Percentiles rank a stretch among this genome's conserved stretches.
phyloP scores from a whole-genome alignment of 768 basidiomycete species.

The Boletus coccyginus region DNA sequence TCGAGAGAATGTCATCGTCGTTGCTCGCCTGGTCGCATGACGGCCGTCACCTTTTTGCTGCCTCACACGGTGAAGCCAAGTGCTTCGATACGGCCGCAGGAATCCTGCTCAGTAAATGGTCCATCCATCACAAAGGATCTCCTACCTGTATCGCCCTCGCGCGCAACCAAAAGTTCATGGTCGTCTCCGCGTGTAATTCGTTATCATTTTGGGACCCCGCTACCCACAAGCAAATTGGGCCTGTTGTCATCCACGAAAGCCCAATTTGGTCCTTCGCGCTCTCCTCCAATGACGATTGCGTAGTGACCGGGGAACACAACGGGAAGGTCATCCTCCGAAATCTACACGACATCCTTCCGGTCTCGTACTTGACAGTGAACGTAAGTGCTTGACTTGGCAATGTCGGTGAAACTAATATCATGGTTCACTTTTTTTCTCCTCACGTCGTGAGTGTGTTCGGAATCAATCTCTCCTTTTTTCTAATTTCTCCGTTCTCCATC shows the following conservation, averaged over 20 bases:
- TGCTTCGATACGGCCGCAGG: neutral
- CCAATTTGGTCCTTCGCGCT: neutral
- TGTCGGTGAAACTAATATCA: neutral
- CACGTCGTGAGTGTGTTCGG: neutral
- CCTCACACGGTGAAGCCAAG: too few species aligned
- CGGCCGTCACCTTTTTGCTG: too few species aligned
- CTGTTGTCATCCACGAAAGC: neutral
- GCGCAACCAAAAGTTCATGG: neutral
- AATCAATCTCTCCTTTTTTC: neutral
- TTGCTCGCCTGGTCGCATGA: too few species aligned
- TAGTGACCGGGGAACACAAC: neutral
- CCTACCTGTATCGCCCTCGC: neutral
- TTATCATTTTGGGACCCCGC: conserved; percentile 3
- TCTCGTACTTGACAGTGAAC: neutral
- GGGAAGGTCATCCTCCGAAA: neutral
- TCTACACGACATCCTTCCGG: neutral
- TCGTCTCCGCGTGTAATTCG: neutral
- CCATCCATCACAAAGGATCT: neutral
- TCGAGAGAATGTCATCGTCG: too few species aligned
- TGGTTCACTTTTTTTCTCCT: too few species aligned
- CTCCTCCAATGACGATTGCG: neutral
- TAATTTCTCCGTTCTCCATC: neutral
- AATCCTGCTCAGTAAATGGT: neutral
- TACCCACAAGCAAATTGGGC: neutral
- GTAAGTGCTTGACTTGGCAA: neutral